Base-by-base conservation (phyloP, 1,284 basidiomycete genomes). In the Tylopilus sp. region DNA sequence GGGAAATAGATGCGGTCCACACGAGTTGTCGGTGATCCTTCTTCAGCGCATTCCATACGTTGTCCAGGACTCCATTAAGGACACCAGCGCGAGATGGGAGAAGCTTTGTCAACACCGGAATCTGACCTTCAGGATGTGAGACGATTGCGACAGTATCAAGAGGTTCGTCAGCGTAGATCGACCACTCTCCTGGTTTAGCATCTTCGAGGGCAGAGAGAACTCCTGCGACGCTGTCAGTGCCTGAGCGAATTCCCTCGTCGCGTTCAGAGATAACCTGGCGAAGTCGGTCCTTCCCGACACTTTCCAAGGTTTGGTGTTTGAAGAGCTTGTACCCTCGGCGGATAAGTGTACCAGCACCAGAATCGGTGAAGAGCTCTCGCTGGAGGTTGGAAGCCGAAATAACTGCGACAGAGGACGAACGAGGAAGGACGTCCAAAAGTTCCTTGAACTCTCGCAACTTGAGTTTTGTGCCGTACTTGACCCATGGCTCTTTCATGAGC, bases 371-470 rank as follows among this genome's bases (percentile, higher is more conserved):
- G 57, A 99, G 92, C 83, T 99, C 98, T 82, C 97, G 97, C 81
- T 99, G 98, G 41, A 99, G 89, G 76, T 92, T 90, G 72, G 95
- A 88, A 63, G 97, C 91, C 58, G 95, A 95, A 82, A 99, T 99
- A 83, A 99, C 97, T 70, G 97, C 97, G 62, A 99, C 97, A 54
- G 96, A 98, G 26, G 97, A 98, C 5, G 98, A 95, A 70, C 98
- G 96, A 39, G 98, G 97, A 66, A 99, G 95, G 82, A 98, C 94
- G 80, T 99, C 98, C 62, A 99, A 90, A 56, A 99, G 91, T 79
- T 99, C 97, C 84, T 99, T 99, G 88, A 99, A 99, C 82, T 99
- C 97, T 72, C 97, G 93, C 60, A 99, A 88, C 84, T 99, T 99
- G 82, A 99, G 94, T 83, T 99, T 99, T 72, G 98, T 99, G 70